A percentile compares a stretch with the other conserved stretches of the same genome.
Conservation (phyloP, 169 alveolate genomes). For the Pseudocohnilembus persalinus region DNA sequence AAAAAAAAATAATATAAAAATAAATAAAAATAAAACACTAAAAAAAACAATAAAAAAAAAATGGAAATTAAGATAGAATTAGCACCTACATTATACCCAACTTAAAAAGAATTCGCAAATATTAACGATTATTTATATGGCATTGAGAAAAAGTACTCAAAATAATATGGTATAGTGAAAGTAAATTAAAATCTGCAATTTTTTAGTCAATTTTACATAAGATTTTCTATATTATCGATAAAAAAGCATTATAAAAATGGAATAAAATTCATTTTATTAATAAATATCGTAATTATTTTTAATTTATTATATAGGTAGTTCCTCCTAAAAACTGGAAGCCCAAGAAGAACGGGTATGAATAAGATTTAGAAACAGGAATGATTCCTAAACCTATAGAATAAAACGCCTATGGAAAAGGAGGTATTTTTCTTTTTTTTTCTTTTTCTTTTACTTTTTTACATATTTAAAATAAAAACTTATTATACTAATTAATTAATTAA, state of each 20-base stretch:
- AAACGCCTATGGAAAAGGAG: background rate
- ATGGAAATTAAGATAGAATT: background rate
- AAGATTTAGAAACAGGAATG: background rate
- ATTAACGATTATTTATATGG: background rate
- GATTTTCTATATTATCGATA: too few species aligned
- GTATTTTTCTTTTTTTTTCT: background rate
- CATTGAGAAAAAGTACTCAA: background rate
- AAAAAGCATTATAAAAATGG: background rate
- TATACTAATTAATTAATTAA: too few species aligned
- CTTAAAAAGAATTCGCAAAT: background rate
- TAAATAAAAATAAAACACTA: too few species aligned
- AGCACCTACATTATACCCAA: background rate
- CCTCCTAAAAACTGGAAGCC: background rate
- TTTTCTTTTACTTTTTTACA: too few species aligned
- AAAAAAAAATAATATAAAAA: too few species aligned
- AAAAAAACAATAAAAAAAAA: too few species aligned
- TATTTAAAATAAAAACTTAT: too few species aligned
- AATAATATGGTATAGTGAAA: background rate
- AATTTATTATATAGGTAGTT: background rate
- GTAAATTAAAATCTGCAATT: background rate
- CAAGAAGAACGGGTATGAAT: background rate
- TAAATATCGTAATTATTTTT: too few species aligned
- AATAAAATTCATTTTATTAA: too few species aligned
- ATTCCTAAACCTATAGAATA: background rate
- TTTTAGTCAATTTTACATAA: too few species aligned